Evolutionary conservation across 371 early-diverging fungal genomes (phyloP), one percentile per base, ranked within the genome.

Genomic region (Lichtheimia ornata): DNA sequence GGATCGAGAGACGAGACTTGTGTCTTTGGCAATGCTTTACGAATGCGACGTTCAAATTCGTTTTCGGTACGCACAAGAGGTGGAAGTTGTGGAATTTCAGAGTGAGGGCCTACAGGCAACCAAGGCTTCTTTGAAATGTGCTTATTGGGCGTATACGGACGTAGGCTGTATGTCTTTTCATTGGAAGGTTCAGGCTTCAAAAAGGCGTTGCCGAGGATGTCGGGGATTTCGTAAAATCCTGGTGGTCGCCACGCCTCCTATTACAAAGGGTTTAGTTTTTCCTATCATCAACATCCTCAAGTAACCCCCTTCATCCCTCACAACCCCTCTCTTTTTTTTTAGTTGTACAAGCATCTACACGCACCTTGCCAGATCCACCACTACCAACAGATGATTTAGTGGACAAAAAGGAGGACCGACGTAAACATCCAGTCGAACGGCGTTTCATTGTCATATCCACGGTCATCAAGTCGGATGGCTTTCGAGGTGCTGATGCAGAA

Each of bases 111-210:
- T 11, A 73, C 76, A 9, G 79, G 73, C 5, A 71, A 59, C 79
- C 79, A 78, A 52, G 79, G 79, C 27, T 69, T 73, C 30, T 73
- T 75, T 11, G 73, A 78, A 25, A 78, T 78, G 27, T 75, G 65
- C 49, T 75, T 78, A 27, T 67, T 60, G 11, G 70, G 62, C 54
- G 70, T 73, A 4, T 51, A 53, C 45, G 70, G 61, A 22, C 77
- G 70, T 17, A 76, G 60, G 17, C 61, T 53, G 51, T 71, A 72
- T 0, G 57, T 57, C 47, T 70, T 59, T 28, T 59, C 17, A 66
- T 66, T 51, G 59, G 66, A 45, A 50, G 74, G 66, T 57, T 59
- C 55, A 60, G 76, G 76, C 53, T 72, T 75, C 42, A 79, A 60
- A 35, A 65, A 72, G 40, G 72, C 72, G 43, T 72, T 72, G 22